A percentile compares a stretch with the other conserved stretches of the same genome.
Evolutionary conservation across 2,329 filamentous ascomycete species (phyloP).

Genomic region (Pseudopyrenochaeta lycopersici): DNA sequence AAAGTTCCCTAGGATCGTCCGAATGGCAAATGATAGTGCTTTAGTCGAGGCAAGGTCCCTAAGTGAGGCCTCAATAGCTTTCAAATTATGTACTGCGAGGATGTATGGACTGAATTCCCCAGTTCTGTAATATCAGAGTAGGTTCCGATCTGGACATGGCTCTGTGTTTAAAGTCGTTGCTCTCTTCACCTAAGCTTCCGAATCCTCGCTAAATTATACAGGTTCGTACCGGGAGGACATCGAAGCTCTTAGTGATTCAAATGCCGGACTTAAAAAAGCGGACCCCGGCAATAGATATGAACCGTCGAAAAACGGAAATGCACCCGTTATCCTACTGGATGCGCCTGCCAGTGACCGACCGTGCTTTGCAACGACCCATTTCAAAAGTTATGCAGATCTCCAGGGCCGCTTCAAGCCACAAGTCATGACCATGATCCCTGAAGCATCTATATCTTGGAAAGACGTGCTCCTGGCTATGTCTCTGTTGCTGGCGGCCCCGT

Average conservation of each 20-base stretch:
- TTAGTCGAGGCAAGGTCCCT: no score
- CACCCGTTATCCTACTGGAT: conserved; percentile 38
- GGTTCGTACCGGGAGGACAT: conserved; percentile 42
- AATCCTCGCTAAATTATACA: conserved; percentile 19
- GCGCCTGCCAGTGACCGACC: conserved; percentile 13
- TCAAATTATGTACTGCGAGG: no score
- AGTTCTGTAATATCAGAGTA: conserved; percentile 3
- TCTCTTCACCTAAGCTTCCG: background rate
- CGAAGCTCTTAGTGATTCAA: conserved; percentile 34
- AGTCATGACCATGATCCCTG: conserved; percentile 18
- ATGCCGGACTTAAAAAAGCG: conserved; percentile 38
- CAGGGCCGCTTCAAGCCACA: conserved; percentile 21
- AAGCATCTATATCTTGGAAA: conserved; percentile 47
- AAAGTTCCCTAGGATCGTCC: no score
- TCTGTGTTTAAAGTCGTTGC: conserved; percentile 33
- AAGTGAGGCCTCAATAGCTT: conserved; percentile 5
- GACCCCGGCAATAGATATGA: conserved; percentile 40
- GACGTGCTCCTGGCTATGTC: conserved; percentile 40
- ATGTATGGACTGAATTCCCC: no score
- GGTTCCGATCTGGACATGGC: conserved; percentile 31
- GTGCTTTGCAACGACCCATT: conserved; percentile 25
- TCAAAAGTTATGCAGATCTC: conserved; percentile 24
- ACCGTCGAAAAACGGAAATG: conserved; percentile 27
- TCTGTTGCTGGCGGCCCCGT: conserved; percentile 40
- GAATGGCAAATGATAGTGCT: conserved; percentile 9